A percentile compares a stretch with the other conserved stretches of the same genome.
Conservation (phyloP, 495 filamentous ascomycete genomes). For the Pyrenula massariospora region DNA sequence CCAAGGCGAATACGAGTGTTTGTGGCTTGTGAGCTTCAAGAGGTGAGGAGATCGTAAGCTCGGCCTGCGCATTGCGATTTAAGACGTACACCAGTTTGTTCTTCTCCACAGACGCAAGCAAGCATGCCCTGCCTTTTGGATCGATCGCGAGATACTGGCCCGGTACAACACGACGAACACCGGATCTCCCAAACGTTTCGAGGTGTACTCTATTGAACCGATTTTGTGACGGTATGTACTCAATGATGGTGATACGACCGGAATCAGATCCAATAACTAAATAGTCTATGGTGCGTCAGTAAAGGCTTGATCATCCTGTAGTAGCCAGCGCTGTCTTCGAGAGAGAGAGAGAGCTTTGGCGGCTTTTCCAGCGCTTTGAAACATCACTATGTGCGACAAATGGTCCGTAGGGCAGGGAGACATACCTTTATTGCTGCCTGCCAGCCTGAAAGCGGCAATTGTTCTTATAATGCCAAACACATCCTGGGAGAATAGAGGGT, state of each 20-base stretch:
- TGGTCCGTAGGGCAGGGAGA: conserved; percentile 30
- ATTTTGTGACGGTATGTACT: conserved; percentile 81
- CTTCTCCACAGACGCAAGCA: conserved; percentile 92
- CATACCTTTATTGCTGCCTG: conserved; percentile 95
- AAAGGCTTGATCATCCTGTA: conserved; percentile 6
- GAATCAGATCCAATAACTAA: conserved; percentile 93
- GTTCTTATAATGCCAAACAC: conserved; percentile 89
- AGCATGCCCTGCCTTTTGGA: conserved; percentile 86
- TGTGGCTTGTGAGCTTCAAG: conserved; percentile 97
- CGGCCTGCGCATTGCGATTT: conserved; percentile 86
- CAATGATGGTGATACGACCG: conserved; percentile 84
- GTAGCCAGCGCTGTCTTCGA: background rate
- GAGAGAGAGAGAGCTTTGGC: too few relatives aligned
- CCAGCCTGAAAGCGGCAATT: conserved; percentile 76
- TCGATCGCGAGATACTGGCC: conserved; percentile 92
- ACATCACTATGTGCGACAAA: conserved; percentile 86
- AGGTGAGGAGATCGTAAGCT: conserved; percentile 91
- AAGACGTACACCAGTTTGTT: conserved; percentile 99
- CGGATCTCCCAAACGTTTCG: conserved; percentile 97
- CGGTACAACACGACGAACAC: conserved; percentile 85
- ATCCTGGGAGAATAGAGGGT: conserved; percentile 78
- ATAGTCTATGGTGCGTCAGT: conserved; percentile 74
- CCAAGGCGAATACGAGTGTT: conserved; percentile 76
- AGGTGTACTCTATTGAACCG: conserved; percentile 81
- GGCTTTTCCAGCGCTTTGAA: conserved; percentile 40